Base-by-base conservation (phyloP, 2,329 filamentous ascomycete species). In the Ophiocordyceps robertsii region DNA sequence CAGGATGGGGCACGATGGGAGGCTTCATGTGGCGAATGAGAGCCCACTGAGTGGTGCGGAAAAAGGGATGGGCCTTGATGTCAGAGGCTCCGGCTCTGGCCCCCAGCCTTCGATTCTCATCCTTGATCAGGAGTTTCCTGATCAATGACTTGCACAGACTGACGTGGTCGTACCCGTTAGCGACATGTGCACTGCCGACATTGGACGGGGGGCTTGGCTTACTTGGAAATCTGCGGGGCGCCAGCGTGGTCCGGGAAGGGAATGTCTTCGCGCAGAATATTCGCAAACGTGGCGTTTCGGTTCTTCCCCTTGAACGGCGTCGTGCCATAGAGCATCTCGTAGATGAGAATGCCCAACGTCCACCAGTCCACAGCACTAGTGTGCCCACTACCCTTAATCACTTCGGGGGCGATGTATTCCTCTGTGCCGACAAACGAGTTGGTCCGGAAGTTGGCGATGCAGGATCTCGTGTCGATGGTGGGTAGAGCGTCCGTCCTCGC, bases 251-350 rank as follows among this genome's bases (percentile, higher is more conserved):
- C 92, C 0, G 92, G 89, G 65, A 98, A 98, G 6, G 86, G 85
- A 47, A 95, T 92, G 51, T 98, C 92, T 61, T 98, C 92, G 42
- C 89, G 75, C 48, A 98, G 64, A 51, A 98, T 98, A 59, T 96
- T 98, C 47, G 89, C 90, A 67, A 98, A 98, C 0, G 92, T 98
- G 13, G 89, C 88, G 55, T 96, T 98, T 33, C 92, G 79, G 64
- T 95, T 98, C 76, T 98, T 96, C 53, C 92, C 92, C 70, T 98
- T 98, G 74, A 98, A 98, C 1, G 92, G 92, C 1, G 92, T 98
- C 1, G 90, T 98, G 43, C 92, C 92, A 66, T 90, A 98, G 31
- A 98, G 72, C 92, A 98, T 98, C 64, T 98, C 92, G 61, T 96
- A 98, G 44, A 98, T 88, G 56, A 98, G 66, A 51, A 98, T 96